Base-by-base conservation (phyloP, 148 eudicot species). In the Cornus controversa region DNA sequence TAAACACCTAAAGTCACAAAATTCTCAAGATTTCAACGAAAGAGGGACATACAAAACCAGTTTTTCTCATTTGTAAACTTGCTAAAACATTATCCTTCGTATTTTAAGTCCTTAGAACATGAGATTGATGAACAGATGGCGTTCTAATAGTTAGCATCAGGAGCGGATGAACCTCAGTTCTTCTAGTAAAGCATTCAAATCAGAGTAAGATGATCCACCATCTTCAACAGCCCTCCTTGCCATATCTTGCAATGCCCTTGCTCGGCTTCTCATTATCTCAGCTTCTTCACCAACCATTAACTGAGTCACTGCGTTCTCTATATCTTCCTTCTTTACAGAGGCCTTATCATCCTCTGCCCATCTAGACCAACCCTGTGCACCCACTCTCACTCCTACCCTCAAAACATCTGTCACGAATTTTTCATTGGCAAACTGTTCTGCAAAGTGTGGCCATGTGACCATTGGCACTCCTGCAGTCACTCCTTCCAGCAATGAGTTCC, bases 401-500 rank as follows among this genome's bases (percentile, higher is more conserved):
- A 81, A 28, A 26, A 80, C 28, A 11, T 80, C 73, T 0, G 57
- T 63, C 23, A 63, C 70, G 25, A 69, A 31, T 31, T 69, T 80
- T 66, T 80, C 78, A 31, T 80, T 80, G 20, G 28, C 66, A 36
- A 75, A 80, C n/a, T 80, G 75, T 10, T 80, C 82, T 2, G 63
- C 78, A 40, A 47, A 75, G 9, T 69, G n/a, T 0, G 79, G 82
- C 78, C 82, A 80, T n/a, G 82, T 50, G 20, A 75, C 57, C 75
- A 80, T 37, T 20, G 75, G 75, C 13, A 74, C 74, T 34, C 79
- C 78, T 4, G 78, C 65, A 10, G 78, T 57, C 25, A 80, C 45
- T 20, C 82, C 82, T 47, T 80, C 82, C 65, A 80, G 8, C 9
- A 20, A 23, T 2, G 78, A 69, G 70, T 80, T 80, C 82, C 75